Evolutionary conservation across 495 filamentous ascomycete species (phyloP), one percentile per base, ranked within the genome.

Genomic region (Penicillium steckii): DNA sequence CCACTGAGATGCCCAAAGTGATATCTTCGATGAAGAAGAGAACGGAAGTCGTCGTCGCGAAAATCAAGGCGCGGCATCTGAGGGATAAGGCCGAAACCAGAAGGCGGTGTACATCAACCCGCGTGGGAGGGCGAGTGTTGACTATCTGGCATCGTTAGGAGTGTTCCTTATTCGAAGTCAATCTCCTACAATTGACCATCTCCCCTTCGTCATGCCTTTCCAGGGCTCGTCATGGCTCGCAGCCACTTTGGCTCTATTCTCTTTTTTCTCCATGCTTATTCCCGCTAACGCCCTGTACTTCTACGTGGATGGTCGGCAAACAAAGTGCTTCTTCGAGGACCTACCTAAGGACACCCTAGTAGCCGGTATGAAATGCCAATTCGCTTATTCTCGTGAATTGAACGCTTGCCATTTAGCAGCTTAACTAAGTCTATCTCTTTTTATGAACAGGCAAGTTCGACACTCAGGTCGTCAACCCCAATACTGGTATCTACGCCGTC

Each of bases 281-380:
- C 87, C 85, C 22, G 81, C 85, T 42, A 85, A 90, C 55, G 91
- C 90, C 32, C 83, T 98, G 50, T 91, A 96, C 83, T 96, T 98
- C 82, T 97, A 89, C 78, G 85, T 97, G 70, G 92, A 97, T 63
- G 88, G 87, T 57, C 80, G 82, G 13, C 70, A 77, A 62, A 64
- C 69, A 43, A 75, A 78, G 57, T 98, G 94, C 74, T 97, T 98
- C 85, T 96, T 88, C 74, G 94, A 98, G 78, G 95, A 97, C 72
- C 82, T 98, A 40, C 95, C 92, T 43, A 96, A 97, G 76, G 95
- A 97, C 74, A 98, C 94, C 2, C 74, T 98, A 12, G 93, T 98
- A 43, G 91, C 96, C 35, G 94, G 87, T 89, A 77, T 52, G 79
- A 56, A 15, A 37, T 7, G 22, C 18, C 27, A 25, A 17, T n/a